A percentile compares a stretch with the other conserved stretches of the same genome.
phyloP scores from a whole-genome alignment of 2,329 filamentous ascomycete genomes.

The Metarhizium humberi region DNA sequence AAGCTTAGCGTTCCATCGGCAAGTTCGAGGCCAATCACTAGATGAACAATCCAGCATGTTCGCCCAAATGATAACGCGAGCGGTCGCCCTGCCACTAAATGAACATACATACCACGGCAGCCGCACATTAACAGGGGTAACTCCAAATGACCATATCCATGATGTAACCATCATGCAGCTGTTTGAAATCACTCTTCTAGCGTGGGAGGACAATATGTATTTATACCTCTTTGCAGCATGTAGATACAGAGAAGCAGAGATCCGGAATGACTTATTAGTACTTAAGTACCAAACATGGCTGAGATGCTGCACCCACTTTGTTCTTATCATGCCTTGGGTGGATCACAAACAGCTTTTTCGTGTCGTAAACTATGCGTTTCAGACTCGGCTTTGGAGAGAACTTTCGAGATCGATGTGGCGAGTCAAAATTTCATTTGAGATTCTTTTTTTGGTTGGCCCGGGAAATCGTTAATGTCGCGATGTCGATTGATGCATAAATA shows the following conservation, averaged over 20 bases:
- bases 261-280: background rate
- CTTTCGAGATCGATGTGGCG: no score
- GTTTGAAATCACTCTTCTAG: background rate
- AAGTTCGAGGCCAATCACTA: no score
- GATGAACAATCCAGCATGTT: background rate
- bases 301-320: background rate
- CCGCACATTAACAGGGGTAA: background rate
- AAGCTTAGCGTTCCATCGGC: no score
- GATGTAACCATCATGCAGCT: background rate
- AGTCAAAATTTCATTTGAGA: no score
- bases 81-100: no score
- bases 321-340: background rate
- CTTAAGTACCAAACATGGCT: background rate
- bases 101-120: background rate
- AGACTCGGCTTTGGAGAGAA: background rate
- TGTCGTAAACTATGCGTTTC: background rate
- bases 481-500: no score
- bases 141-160: slow-evolving; percentile 2
- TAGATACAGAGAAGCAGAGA: background rate
- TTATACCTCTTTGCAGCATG: background rate
- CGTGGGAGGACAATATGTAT: background rate
- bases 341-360: no score
- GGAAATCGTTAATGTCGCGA: no score
- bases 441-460: background rate
- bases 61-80: background rate